A percentile compares a stretch with the other conserved stretches of the same genome.
Conservation (phyloP, 495 filamentous ascomycete species). For the Tuber indicum region DNA sequence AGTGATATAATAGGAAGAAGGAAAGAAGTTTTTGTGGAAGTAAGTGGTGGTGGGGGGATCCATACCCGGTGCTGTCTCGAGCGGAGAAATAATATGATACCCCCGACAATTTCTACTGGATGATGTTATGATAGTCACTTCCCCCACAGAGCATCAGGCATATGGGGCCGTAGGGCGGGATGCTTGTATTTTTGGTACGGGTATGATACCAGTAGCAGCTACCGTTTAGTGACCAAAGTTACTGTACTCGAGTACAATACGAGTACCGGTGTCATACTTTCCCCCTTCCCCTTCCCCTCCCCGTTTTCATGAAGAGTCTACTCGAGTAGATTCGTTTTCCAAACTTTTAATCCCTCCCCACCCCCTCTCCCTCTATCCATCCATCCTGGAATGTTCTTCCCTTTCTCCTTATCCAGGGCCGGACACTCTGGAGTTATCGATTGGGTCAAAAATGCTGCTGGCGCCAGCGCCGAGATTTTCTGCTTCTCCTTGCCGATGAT, state of each 20-base stretch:
- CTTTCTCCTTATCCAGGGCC: background rate
- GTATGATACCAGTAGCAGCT: background rate
- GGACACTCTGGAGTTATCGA: background rate
- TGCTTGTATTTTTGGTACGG: background rate
- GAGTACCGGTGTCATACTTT: background rate
- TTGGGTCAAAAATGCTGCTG: background rate
- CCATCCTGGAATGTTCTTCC: background rate
- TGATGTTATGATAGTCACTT: background rate
- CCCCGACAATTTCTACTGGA: background rate
- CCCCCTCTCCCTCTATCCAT: background rate
- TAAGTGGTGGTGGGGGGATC: background rate
- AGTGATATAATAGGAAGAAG: background rate
- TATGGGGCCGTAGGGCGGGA: background rate
- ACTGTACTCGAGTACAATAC: background rate
- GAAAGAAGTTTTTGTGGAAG: background rate
- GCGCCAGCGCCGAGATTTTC: background rate
- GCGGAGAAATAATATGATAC: constrained; percentile 2
- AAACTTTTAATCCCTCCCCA: background rate
- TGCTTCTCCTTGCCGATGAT: background rate
- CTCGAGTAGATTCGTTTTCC: background rate
- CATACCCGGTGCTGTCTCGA: background rate
- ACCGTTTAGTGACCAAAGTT: background rate
- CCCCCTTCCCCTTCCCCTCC: background rate
- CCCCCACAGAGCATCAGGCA: background rate
- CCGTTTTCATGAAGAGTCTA: background rate